A percentile compares a stretch with the other conserved stretches of the same genome.
Conservation (phyloP, 2,329 filamentous ascomycete genomes). For the Fusarium pseudonygamai region DNA sequence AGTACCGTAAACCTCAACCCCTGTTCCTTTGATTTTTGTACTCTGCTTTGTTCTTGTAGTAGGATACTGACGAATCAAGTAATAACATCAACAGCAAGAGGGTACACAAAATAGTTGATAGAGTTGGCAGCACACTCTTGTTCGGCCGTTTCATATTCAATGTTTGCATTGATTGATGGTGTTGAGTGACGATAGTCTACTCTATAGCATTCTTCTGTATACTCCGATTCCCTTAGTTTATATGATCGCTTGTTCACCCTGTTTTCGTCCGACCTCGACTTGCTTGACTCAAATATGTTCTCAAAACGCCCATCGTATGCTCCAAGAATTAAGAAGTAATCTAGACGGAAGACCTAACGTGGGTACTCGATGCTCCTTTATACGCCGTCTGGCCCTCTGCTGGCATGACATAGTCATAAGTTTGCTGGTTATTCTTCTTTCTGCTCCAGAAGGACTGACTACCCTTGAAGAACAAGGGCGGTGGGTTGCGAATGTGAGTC, state of each 20-base stretch:
- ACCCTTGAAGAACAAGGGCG: conserved; percentile 33
- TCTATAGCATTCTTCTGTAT: no score
- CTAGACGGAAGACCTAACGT: background rate
- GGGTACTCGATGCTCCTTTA: background rate
- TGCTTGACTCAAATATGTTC: background rate
- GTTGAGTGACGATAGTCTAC: background rate
- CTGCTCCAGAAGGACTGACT: conserved; percentile 28
- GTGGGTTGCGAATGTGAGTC: conserved; percentile 47
- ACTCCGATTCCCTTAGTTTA: no score
- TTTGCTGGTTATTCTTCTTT: conserved; percentile 8
- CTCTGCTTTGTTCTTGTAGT: background rate
- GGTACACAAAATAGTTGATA: background rate
- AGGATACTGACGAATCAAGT: background rate
- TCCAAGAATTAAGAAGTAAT: background rate
- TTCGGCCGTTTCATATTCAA: background rate
- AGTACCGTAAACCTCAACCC: background rate
- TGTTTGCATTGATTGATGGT: background rate
- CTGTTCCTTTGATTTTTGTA: background rate
- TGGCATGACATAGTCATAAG: conserved; percentile 25
- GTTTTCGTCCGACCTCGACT: background rate
- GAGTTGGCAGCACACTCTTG: background rate
- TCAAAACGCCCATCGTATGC: background rate
- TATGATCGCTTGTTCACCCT: background rate
- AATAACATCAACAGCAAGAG: background rate
- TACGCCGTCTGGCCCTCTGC: conserved; percentile 10